phyloP scores from a whole-genome alignment of 306 rosid species.

The Astragalus glycyphyllos region DNA sequence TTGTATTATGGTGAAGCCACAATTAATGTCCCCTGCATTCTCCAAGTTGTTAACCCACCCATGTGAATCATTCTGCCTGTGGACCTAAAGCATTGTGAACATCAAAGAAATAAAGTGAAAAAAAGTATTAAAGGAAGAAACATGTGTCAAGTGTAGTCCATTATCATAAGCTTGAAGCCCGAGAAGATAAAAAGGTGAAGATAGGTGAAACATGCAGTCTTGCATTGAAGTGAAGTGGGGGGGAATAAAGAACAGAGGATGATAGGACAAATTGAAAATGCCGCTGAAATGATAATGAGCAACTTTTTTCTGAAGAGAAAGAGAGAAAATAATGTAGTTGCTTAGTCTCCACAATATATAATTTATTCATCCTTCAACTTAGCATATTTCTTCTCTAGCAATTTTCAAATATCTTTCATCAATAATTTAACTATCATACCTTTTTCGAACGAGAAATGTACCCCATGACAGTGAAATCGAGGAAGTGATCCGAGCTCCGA shows the following conservation, averaged over 20 bases:
- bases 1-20: conserved; percentile 1
- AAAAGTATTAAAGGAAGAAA: conserved; percentile 51
- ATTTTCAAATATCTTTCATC: too few species aligned
- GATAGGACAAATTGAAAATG: background rate
- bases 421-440: too few species aligned
- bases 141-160: conserved; percentile 50
- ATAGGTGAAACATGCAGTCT: conserved; percentile 18
- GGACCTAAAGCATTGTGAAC: conserved; percentile 54
- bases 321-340: too few species aligned
- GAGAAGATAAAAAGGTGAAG: conserved; percentile 51
- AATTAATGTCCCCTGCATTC: conserved; percentile 27
- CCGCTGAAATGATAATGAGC: background rate
- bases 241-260: background rate
- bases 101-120: conserved; percentile 47
- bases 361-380: too few species aligned
- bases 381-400: too few species aligned
- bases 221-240: conserved; percentile 16
- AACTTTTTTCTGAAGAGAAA: background rate
- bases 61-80: conserved; percentile 47
- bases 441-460: too few species aligned
- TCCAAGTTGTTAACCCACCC: conserved; percentile 31
- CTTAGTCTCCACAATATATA: too few species aligned
- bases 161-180: conserved; percentile 50
- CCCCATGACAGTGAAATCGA: too few species aligned
- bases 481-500: too few species aligned